These are phyloP conservation scores for Rubia peregrina DNA, from an alignment of 305 asterid species.

Conservation along the genomic window DNA sequence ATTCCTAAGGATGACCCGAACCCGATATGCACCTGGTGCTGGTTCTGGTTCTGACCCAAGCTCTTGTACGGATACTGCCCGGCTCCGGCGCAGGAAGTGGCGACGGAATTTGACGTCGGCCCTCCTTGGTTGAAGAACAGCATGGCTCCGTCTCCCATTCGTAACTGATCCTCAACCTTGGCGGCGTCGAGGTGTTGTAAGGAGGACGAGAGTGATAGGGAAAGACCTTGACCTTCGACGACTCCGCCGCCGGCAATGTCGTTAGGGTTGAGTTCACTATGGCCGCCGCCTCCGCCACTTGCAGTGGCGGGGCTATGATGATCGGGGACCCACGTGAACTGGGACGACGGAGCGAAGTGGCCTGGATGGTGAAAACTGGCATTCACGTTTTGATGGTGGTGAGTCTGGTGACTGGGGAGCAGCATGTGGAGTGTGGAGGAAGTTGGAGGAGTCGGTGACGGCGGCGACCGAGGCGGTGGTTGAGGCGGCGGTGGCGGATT, in stretches of 20 bases:
- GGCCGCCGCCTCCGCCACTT: conserved; percentile 9
- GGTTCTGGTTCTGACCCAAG: conserved; percentile 20
- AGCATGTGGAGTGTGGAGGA: conserved; percentile 58
- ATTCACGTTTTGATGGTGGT: conserved; percentile 17
- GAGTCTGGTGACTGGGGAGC: conserved; percentile 34
- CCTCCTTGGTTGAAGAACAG: conserved; percentile 60
- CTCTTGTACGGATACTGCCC: conserved; percentile 43
- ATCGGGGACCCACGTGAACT: conserved; percentile 58
- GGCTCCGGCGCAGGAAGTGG: conserved; percentile 5
- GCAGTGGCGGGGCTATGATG: conserved; percentile 15
- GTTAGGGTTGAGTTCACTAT: conserved; percentile 28
- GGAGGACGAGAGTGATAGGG: conserved; percentile 68
- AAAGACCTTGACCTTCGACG: conserved; percentile 70
- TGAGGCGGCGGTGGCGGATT: conserved; percentile 50
- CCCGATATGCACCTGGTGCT: conserved; percentile 38
- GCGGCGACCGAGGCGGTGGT: conserved; percentile 39
- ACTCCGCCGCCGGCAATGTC: conserved; percentile 41
- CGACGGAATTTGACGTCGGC: conserved; percentile 21
- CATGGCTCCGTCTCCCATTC: conserved; percentile 66
- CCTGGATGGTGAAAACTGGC: conserved; percentile 24
- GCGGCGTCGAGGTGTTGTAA: conserved; percentile 64
- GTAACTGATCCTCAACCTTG: conserved; percentile 54
- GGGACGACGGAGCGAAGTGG: conserved; percentile 33
- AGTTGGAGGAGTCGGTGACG: conserved; percentile 33
- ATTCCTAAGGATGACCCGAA: conserved; percentile 45